A percentile compares a stretch with the other conserved stretches of the same genome.
Evolutionary conservation across 78 protist genomes (phyloP).

Genomic region (Creolimax fragrantissima): DNA sequence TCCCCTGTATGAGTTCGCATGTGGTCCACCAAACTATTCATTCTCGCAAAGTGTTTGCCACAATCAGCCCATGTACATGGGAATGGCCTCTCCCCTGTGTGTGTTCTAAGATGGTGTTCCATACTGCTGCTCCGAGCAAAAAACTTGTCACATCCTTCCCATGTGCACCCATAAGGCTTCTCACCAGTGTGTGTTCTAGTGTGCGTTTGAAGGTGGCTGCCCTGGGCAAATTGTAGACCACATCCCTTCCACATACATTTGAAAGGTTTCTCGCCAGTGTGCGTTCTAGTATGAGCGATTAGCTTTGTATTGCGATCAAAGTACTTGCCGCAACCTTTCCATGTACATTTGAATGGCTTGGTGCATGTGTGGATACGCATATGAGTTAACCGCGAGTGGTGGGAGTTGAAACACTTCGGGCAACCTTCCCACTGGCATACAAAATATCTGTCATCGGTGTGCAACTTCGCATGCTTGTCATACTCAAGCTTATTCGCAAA

Average conservation of each 20-base stretch:
- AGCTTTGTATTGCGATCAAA: slow-evolving; percentile 13
- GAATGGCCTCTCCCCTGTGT: slow-evolving; percentile 51
- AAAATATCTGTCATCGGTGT: not conserved
- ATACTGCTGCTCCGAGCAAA: slow-evolving; percentile 41
- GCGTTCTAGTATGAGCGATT: slow-evolving; percentile 58
- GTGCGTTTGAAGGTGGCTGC: not conserved
- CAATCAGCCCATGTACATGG: slow-evolving; percentile 47
- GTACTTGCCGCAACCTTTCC: not conserved
- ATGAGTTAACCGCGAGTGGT: not conserved
- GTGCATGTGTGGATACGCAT: not conserved
- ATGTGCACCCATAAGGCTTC: slow-evolving; percentile 21
- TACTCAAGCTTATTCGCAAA: not conserved
- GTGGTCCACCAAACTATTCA: slow-evolving; percentile 3
- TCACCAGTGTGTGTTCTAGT: slow-evolving; percentile 26
- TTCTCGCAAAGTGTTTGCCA: slow-evolving; percentile 23
- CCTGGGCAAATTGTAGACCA: not conserved
- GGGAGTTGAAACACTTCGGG: not conserved
- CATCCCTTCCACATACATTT: slow-evolving; percentile 23
- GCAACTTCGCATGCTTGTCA: not conserved
- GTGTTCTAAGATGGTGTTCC: slow-evolving; percentile 52
- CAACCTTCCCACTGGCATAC: not conserved
- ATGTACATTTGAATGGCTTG: not conserved
- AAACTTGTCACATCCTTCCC: slow-evolving; percentile 30
- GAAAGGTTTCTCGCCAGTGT: slow-evolving; percentile 68
- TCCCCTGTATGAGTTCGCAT: slow-evolving; percentile 33